Evolutionary conservation across 2,329 filamentous ascomycete genomes (phyloP).

Genomic region (Ilyonectria destructans): DNA sequence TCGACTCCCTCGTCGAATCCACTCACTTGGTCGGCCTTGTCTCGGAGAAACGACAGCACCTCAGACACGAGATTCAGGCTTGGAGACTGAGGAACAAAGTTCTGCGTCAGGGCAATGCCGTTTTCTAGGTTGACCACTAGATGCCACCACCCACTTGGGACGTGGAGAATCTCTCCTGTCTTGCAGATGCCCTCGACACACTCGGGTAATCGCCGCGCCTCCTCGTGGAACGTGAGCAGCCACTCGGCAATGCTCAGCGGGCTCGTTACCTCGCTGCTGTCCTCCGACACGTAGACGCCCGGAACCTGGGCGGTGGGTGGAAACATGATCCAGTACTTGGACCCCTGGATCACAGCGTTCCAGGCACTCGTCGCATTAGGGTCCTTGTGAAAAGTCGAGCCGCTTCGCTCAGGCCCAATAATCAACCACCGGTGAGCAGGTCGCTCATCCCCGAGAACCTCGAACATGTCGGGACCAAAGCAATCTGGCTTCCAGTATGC

Average conservation of each 20-base stretch:
- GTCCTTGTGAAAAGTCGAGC: slow-evolving; percentile 95
- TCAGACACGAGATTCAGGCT: slow-evolving; percentile 74
- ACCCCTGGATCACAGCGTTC: slow-evolving; percentile 92
- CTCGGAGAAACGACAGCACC: slow-evolving; percentile 84
- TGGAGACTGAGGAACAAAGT: slow-evolving; percentile 84
- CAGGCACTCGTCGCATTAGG: slow-evolving; percentile 84
- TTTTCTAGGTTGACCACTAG: slow-evolving; percentile 91
- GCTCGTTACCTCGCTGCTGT: slow-evolving; percentile 93
- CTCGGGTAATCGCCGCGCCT: slow-evolving; percentile 82
- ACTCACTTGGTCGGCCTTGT: slow-evolving; percentile 89
- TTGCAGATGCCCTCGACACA: slow-evolving; percentile 90
- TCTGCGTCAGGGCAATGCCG: slow-evolving; percentile 93
- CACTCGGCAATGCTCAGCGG: slow-evolving; percentile 98
- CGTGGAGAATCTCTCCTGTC: slow-evolving; percentile 90
- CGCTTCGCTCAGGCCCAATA: slow-evolving; percentile 87
- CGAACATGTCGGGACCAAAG: slow-evolving; percentile 91
- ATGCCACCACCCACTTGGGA: slow-evolving; percentile 98
- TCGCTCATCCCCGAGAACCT: slow-evolving; percentile 81
- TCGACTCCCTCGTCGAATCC: slow-evolving; percentile 83
- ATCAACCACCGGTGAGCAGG: slow-evolving; percentile 96
- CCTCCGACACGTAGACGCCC: slow-evolving; percentile 90
- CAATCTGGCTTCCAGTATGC: slow-evolving; percentile 87
- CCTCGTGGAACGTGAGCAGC: slow-evolving; percentile 89
- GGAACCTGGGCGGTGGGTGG: slow-evolving; percentile 85
- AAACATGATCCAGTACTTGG: slow-evolving; percentile 99